Base-by-base conservation (phyloP, 1,284 basidiomycete species). In the Heterobasidion annosum region DNA sequence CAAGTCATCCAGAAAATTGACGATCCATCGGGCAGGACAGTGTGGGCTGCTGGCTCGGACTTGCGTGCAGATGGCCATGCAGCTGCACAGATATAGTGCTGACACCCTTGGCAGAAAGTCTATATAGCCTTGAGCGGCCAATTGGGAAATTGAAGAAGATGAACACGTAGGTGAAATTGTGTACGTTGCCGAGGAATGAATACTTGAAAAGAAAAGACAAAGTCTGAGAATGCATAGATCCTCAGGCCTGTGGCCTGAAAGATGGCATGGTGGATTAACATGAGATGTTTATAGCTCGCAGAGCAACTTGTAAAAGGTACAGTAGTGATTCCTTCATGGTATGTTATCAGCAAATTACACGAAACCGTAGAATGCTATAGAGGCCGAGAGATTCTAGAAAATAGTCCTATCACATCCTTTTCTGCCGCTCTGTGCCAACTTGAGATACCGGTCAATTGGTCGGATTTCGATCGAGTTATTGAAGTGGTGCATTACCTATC, bases 11-110 rank as follows among this genome's bases (percentile, higher is more conserved):
- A 93, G 68, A 86, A 81, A 63, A 72, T 93, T 25, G 68, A 73
- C 6, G 82, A 91, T 68, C 70, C 65, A 34, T 79, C 81, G 34
- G 87, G 88, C 8, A 74, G 70, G 62, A 73, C 75, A 25, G 87
- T 93, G 1, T 97, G 93, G 93, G 91, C 86, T 8, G 88, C 89
- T 46, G 91, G 92, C 10, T 91, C 88, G 12, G 94, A 98, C 68
- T 82, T 82, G 54, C 80, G 95, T 44, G 89, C 80, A 18, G 94
- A 96, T 66, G 93, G 93, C 9, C 88, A 93, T 63, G 93, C 92
- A 10, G 82, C 82, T 12, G 83, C 86, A n/a, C 92, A 96, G 66
- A 89, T 95, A 54, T 95, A 70, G 74, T 34, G 15, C 1, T 9
- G 16, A 32, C 34, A 4, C 18, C 5, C 32, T 8, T 33, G 18